Conservation (phyloP, 2,329 filamentous ascomycete genomes). For the Cordyceps farinosa region DNA sequence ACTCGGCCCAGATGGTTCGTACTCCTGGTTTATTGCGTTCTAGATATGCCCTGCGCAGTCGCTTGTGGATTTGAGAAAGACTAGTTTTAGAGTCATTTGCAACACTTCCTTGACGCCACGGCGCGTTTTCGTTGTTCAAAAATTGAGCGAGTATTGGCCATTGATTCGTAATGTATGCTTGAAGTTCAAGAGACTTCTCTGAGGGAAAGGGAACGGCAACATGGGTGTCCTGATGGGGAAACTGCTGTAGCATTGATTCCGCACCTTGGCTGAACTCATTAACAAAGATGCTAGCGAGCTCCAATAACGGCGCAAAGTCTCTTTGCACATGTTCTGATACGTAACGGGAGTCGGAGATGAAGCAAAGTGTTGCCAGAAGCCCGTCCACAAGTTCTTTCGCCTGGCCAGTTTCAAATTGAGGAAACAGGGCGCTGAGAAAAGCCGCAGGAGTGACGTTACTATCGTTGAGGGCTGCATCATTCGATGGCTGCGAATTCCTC, state of each 20-base stretch:
- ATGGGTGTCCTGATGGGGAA: slow-evolving; percentile 4
- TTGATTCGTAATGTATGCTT: slow-evolving; percentile 28
- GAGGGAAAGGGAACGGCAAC: slow-evolving; percentile 17
- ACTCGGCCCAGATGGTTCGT: slow-evolving; percentile 32
- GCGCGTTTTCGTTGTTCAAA: slow-evolving; percentile 23
- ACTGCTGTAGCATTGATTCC: background rate
- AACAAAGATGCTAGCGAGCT: slow-evolving; percentile 17
- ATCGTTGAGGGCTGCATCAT: background rate
- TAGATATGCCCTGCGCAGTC: slow-evolving; percentile 30
- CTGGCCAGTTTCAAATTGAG: slow-evolving; percentile 27
- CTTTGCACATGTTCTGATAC: slow-evolving; percentile 17
- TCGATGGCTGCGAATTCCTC: background rate
- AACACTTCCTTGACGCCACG: slow-evolving; percentile 23
- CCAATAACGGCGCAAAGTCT: slow-evolving; percentile 29
- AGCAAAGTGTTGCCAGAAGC: slow-evolving; percentile 32
- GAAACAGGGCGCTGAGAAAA: slow-evolving; percentile 30
- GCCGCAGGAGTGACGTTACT: background rate
- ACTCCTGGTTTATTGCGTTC: slow-evolving; percentile 29
- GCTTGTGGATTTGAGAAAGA: slow-evolving; percentile 26
- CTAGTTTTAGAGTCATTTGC: background rate
- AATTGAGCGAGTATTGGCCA: slow-evolving; percentile 27
- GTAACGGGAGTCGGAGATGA: slow-evolving; percentile 29
- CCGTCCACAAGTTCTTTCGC: slow-evolving; percentile 28
- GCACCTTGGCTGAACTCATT: background rate
- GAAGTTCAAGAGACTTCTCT: slow-evolving; percentile 23